phyloP scores from a whole-genome alignment of 1,284 basidiomycete species.

The Pisolithus thermaeus region DNA sequence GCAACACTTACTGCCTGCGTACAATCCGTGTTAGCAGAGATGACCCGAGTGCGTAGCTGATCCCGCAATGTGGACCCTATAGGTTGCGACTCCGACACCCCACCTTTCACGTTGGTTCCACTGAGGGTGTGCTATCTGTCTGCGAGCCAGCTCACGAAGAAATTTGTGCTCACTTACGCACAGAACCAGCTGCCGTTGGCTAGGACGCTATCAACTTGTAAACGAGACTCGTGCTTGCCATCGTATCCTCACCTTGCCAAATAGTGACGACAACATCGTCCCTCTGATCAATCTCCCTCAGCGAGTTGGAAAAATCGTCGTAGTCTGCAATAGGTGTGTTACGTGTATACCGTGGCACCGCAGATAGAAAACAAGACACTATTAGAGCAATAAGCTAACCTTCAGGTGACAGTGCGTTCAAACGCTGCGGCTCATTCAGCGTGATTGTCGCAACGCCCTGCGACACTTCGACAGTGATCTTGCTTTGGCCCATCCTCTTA shows the following conservation, averaged over 20 bases:
- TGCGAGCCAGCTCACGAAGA: neutral
- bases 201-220: slow-evolving; percentile 18
- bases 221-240: neutral
- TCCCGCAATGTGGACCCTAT: slow-evolving; percentile 35
- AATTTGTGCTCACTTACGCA: slow-evolving; percentile 41
- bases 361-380: neutral
- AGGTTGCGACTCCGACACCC: neutral
- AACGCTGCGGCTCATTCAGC: slow-evolving; percentile 49
- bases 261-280: slow-evolving; percentile 61
- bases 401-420: slow-evolving; percentile 56
- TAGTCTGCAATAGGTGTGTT: slow-evolving; percentile 42
- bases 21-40: slow-evolving; percentile 51
- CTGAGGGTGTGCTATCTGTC: slow-evolving; percentile 20
- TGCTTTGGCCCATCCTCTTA: slow-evolving; percentile 26
- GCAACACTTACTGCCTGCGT: slow-evolving; percentile 50
- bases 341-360: neutral
- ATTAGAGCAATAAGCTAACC: slow-evolving; percentile 32
- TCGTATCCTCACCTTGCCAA: slow-evolving; percentile 52
- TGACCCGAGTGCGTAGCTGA: slow-evolving; percentile 38
- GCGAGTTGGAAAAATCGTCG: slow-evolving; percentile 48
- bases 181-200: slow-evolving; percentile 69
- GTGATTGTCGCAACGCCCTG: slow-evolving; percentile 65
- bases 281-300: slow-evolving; percentile 53
- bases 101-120: slow-evolving; percentile 49
- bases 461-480: slow-evolving; percentile 43